Percentiles rank a stretch among this genome's conserved stretches.
Conservation (phyloP, 176 grass and related monocot genomes). For the Stipa capillata region DNA sequence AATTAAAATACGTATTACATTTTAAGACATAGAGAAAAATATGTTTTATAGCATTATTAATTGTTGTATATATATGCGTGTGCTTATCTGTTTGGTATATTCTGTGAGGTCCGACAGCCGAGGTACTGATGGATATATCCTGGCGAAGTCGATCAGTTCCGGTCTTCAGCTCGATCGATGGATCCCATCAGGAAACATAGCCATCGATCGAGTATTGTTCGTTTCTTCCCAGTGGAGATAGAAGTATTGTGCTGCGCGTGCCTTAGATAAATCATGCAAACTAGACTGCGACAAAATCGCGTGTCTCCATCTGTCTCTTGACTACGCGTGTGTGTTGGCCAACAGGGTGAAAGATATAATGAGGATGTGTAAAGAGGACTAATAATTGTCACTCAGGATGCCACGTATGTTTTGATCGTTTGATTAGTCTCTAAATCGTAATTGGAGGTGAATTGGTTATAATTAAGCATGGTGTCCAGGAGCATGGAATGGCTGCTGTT, state of each 20-base stretch:
- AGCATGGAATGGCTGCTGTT: conserved; percentile 6
- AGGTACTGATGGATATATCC: too few relatives aligned
- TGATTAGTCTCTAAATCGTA: too few relatives aligned
- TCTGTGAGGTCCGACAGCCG: conserved; percentile 8
- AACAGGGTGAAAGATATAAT: neutral
- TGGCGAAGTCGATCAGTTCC: too few relatives aligned
- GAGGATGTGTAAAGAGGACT: too few relatives aligned
- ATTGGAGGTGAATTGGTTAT: too few relatives aligned
- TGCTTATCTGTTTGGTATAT: neutral
- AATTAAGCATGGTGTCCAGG: too few relatives aligned
- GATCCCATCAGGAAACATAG: neutral
- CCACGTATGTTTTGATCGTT: too few relatives aligned
- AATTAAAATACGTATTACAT: too few relatives aligned
- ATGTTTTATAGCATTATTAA: too few relatives aligned
- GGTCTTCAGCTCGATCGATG: too few relatives aligned
- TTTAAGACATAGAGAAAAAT: too few relatives aligned
- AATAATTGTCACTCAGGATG: too few relatives aligned
- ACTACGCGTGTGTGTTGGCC: neutral
- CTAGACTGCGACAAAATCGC: neutral
- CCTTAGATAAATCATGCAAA: conserved; percentile 15
- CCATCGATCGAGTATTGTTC: neutral
- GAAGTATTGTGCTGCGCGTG: neutral
- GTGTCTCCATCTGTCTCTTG: neutral
- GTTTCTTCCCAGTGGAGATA: neutral
- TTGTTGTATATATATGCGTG: conserved; percentile 27